Percentiles rank a stretch among this genome's conserved stretches.
Conservation (phyloP, 139 green algal genomes). For the Tetradesmus lagerheimii region DNA sequence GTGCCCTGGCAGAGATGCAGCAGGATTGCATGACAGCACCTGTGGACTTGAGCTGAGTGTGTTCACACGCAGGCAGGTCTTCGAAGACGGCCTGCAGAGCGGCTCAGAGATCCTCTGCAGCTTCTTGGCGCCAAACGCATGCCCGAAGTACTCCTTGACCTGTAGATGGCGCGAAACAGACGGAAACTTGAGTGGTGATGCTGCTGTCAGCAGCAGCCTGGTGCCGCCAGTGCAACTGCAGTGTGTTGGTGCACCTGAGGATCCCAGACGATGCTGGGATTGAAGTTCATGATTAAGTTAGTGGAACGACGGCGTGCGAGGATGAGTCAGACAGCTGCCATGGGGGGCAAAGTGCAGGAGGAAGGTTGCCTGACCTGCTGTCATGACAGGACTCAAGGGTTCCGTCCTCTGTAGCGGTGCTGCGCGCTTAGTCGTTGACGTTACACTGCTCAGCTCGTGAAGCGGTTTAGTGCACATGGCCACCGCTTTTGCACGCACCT, state of each 20-base stretch:
- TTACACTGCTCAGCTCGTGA: no score
- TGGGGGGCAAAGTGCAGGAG: no score
- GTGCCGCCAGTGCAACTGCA: neutral
- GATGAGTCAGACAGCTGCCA: no score
- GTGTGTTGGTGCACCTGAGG: neutral
- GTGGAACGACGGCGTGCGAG: no score
- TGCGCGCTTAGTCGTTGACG: no score
- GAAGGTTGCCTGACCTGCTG: neutral
- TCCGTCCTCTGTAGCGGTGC: neutral
- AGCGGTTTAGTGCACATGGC: no score
- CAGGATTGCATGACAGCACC: neutral
- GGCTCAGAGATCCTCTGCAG: conserved; percentile 25
- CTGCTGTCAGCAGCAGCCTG: neutral
- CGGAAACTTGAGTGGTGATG: neutral
- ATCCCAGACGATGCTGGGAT: conserved; percentile 21
- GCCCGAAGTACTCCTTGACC: conserved; percentile 26
- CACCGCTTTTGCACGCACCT: no score
- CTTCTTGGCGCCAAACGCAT: neutral
- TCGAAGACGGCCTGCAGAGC: neutral
- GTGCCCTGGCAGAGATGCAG: no score
- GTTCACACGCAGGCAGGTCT: conserved; percentile 37
- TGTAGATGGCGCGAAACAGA: neutral
- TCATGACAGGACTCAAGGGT: neutral
- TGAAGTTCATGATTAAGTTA: neutral
- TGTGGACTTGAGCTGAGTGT: conserved; percentile 5